phyloP scores from a whole-genome alignment of 192 early-diverging fungal species.

The Coemansia sp. region DNA sequence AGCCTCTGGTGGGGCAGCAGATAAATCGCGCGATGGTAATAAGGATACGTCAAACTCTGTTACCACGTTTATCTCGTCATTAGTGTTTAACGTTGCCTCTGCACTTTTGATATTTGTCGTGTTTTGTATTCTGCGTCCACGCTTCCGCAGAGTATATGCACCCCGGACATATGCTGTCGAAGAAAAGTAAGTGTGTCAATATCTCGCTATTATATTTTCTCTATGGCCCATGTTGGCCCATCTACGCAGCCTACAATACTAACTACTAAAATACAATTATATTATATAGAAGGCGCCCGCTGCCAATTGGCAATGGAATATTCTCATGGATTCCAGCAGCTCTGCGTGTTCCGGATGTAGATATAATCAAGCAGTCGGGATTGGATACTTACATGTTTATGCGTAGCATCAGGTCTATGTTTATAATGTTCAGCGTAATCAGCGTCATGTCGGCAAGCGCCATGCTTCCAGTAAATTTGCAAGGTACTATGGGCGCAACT shows the following conservation, averaged over 20 bases:
- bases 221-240: not conserved
- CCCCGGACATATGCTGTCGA: constrained; percentile 67
- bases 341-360: constrained; percentile 56
- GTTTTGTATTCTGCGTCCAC: constrained; percentile 68
- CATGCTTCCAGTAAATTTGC: constrained; percentile 71
- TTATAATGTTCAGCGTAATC: constrained; percentile 63
- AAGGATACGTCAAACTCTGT: constrained; percentile 51
- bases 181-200: constrained; percentile 30
- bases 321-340: constrained; percentile 63
- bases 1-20: not conserved
- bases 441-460: constrained; percentile 57
- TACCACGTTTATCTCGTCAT: constrained; percentile 66
- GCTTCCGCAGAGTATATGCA: constrained; percentile 66
- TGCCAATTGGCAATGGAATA: constrained; percentile 51
- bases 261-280: not conserved
- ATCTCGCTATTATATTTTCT: too few species aligned
- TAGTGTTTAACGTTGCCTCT: constrained; percentile 65
- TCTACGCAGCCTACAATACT: not conserved
- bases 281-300: constrained; percentile 50
- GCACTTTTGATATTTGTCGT: constrained; percentile 54
- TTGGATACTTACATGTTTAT: constrained; percentile 81
- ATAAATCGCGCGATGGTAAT: not conserved
- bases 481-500: constrained; percentile 39
- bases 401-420: constrained; percentile 65
- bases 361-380: constrained; percentile 58